phyloP scores from a whole-genome alignment of 73 alveolate genomes.

The Tetrahymena borealis region DNA sequence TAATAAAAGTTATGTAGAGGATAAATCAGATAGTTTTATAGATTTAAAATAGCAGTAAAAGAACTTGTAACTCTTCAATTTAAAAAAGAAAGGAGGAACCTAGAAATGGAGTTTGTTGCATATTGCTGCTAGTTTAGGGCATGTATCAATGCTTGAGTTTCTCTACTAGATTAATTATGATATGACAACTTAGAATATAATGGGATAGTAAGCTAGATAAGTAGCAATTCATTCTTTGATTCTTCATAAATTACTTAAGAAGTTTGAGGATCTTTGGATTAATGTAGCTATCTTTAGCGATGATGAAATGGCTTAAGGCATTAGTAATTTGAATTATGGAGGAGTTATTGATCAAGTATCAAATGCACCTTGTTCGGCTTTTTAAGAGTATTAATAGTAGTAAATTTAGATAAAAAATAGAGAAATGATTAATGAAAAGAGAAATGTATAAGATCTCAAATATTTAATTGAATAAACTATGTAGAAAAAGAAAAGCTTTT shows the following conservation, averaged over 20 bases:
- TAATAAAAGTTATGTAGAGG: neutral
- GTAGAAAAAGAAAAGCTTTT: neutral
- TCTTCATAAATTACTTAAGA: neutral
- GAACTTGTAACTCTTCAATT: neutral
- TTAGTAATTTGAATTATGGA: neutral
- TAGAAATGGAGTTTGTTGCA: neutral
- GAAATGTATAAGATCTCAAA: neutral
- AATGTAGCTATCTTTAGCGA: neutral
- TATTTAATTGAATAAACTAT: neutral
- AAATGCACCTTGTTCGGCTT: neutral
- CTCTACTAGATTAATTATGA: neutral
- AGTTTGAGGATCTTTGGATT: neutral
- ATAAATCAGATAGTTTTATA: neutral
- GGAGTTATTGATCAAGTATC: neutral
- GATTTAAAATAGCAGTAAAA: neutral
- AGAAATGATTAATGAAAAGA: neutral
- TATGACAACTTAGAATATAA: neutral
- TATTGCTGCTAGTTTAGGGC: neutral
- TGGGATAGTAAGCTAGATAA: neutral
- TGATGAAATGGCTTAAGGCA: neutral
- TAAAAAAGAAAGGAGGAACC: neutral
- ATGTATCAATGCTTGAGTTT: neutral
- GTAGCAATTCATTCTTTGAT: neutral
- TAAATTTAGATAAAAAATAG: neutral
- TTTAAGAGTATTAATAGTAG: neutral